Evolutionary conservation across 768 basidiomycete species (phyloP), one percentile per base, ranked within the genome.

Genomic region (Lactifluus volemus): DNA sequence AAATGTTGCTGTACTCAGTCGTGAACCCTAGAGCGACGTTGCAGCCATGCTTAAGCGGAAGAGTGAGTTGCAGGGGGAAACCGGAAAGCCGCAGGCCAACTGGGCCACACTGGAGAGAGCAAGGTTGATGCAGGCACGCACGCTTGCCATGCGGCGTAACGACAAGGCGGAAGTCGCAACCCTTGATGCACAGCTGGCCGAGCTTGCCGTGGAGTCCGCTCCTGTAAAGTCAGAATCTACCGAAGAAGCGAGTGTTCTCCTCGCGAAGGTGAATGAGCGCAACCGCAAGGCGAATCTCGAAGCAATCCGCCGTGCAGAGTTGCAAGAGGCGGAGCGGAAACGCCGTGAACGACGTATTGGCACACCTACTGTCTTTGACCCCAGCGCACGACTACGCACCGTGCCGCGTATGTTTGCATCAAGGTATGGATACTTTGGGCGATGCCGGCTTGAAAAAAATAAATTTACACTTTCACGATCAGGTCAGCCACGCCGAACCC

Each of bases 231-330:
- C 50, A 10, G 66, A 67, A 21, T 64, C 58, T 21, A 67, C 65
- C 30, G 65, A 63, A 47, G 66, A 64, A 63, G 53, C 54, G 32
- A 67, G 68, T 41, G 72, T 72, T n/a, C 53, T 82, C 68, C 78
- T 96, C 29, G 83, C 89, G 15, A 83, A 76, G 69, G 85, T 98
- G 56, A 98, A 96, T 70, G 92, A 94, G 74, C 83, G 92, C 58
- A 98, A 98, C 71, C 81, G 89, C 58, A 86, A 82, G 70, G 86
- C 87, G 34, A 96, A 96, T 59, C 64, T 84, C 65, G 96, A 95
- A 68, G 82, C 83, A 4, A 82, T 93, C 55, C 79, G 89, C 60
- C 83, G 81, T 64, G 88, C 89, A 0, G 93, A 96, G 72, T 71
- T 85, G 38, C 75, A 76, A 38, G 84, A 85, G 66, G 74, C 79